Evolutionary conservation across 257 asterid species (phyloP), one percentile per base, ranked within the genome.

Genomic region (Echites panduratus): DNA sequence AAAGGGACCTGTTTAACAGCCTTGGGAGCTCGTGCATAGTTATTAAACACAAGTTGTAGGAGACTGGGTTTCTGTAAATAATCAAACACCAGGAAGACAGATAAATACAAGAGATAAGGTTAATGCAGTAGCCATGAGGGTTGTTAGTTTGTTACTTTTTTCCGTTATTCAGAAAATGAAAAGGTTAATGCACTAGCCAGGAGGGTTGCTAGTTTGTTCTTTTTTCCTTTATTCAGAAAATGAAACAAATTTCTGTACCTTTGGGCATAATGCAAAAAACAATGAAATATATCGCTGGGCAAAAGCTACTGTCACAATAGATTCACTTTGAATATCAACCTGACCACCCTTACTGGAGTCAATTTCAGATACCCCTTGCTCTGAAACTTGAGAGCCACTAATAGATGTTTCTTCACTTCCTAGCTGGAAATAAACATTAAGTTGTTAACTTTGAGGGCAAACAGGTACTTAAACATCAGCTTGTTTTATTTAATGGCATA

Each of bases 331-430:
- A 40, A 84, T 70, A 80, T 87, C 89, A 67, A 78, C 80, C 79
- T 79, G 81, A 70, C 77, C 78, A 75, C 75, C 81, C 78, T 75
- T 91, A 29, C 54, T 45, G 66, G 76, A 57, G 56, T 84, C 95
- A 77, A 72, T 84, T 76, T 83, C 89, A 68, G 86, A 80, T 71
- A 79, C 75, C 74, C 87, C 96, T 75, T 83, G 78, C 68, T 89
- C 96, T 65, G 97, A 87, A 76, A 81, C 87, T 73, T 89, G 92
- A 84, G 98, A 91, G 54, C 91, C 96, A 85, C 96, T 89, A 69
- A 85, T 76, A 70, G 96, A 95, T 72, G 96, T 78, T 79, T 89
- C 96, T 65, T 85, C 83, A 79, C 81, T 85, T 85, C 86, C 97
- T 45, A 85, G 86, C 99, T 94, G 86, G 66, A 70, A 40, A 11